Percentiles rank a stretch among this genome's conserved stretches.
These are phyloP conservation scores for Phaeoacremonium minimum DNA, from an alignment of 2,329 filamentous ascomycete species.

Conservation along the genomic window DNA sequence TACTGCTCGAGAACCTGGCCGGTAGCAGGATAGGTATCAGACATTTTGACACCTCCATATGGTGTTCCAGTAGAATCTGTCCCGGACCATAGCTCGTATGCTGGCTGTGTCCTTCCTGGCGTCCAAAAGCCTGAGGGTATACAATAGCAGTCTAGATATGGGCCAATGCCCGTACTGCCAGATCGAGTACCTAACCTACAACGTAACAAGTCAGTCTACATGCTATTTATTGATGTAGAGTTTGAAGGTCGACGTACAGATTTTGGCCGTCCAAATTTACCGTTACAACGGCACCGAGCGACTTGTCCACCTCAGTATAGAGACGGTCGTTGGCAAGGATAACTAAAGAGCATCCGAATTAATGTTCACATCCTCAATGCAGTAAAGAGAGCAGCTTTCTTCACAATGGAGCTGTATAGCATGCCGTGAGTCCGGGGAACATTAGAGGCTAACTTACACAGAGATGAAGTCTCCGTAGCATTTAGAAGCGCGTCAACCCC, in stretches of 20 bases:
- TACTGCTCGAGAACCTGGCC: constrained; percentile 59
- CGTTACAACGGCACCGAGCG: background rate
- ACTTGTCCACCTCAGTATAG: constrained; percentile 2
- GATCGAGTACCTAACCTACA: constrained; percentile 1
- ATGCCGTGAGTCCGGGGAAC: too few relatives aligned
- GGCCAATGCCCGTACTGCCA: background rate
- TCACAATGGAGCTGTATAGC: too few relatives aligned
- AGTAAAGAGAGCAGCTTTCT: too few relatives aligned
- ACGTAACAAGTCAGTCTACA: too few relatives aligned
- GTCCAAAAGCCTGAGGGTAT: constrained; percentile 55
- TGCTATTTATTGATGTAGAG: too few relatives aligned
- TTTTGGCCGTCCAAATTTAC: constrained; percentile 3
- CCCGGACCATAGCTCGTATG: constrained; percentile 45
- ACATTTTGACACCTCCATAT: constrained; percentile 56
- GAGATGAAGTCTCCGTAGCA: background rate
- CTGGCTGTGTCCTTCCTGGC: constrained; percentile 45
- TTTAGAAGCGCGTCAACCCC: background rate
- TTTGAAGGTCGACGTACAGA: too few relatives aligned
- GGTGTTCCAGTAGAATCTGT: constrained; percentile 41
- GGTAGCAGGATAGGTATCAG: constrained; percentile 51
- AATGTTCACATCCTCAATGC: too few relatives aligned
- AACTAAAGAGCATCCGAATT: too few relatives aligned
- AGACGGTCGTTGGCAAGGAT: constrained; percentile 2
- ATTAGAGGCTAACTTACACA: too few relatives aligned
- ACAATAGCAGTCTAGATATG: constrained; percentile 51